phyloP scores from a whole-genome alignment of 768 basidiomycete species.

The Hygrophorus russula region DNA sequence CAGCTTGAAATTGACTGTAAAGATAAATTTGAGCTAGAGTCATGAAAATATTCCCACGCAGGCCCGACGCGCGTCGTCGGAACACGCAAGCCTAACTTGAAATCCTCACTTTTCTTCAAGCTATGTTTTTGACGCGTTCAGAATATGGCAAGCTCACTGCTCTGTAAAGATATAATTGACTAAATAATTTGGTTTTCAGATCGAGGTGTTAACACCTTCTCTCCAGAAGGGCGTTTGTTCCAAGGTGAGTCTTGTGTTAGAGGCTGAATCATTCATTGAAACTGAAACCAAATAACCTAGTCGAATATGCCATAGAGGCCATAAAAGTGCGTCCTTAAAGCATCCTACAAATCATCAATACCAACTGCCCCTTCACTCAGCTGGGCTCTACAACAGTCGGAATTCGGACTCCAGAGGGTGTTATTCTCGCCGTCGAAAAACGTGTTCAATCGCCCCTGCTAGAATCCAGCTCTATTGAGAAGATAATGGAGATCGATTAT shows the following conservation, averaged over 20 bases:
- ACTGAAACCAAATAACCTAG: constrained; percentile 30
- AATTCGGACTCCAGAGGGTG: constrained; percentile 81
- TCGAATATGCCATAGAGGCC: constrained; percentile 99
- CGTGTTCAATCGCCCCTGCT: constrained; percentile 94
- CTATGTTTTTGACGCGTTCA: constrained; percentile 90
- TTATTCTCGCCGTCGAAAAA: constrained; percentile 94
- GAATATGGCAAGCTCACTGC: constrained; percentile 63
- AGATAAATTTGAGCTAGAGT: too few species aligned
- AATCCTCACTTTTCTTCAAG: constrained; percentile 10
- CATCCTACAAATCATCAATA: not conserved
- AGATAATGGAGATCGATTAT: constrained; percentile 98
- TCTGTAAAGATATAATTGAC: not conserved
- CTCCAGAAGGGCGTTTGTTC: constrained; percentile 95
- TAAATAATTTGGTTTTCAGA: constrained; percentile 32
- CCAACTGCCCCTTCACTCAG: constrained; percentile 28
- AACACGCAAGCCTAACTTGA: not conserved
- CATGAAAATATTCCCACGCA: not conserved
- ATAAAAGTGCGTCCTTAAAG: constrained; percentile 62
- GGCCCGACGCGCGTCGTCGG: not conserved
- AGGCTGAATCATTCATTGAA: constrained; percentile 1
- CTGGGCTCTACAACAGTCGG: constrained; percentile 98
- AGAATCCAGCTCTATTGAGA: constrained; percentile 93
- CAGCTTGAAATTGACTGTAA: too few species aligned
- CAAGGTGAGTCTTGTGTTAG: constrained; percentile 54
- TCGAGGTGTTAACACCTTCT: constrained; percentile 98